Conservation (phyloP, 169 alveolate species). For the Plasmodium billcollinsi region DNA sequence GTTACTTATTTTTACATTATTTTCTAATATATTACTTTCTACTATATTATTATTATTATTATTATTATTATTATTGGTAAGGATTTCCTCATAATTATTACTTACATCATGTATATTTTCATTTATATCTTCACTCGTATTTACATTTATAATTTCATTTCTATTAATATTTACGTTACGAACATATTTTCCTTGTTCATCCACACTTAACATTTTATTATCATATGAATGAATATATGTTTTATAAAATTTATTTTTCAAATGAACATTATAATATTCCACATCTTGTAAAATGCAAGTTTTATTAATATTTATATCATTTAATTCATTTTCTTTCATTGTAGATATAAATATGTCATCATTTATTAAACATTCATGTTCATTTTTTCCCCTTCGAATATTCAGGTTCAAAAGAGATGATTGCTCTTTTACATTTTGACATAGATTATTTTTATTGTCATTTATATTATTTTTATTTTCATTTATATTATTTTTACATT, state of each 20-base stretch:
- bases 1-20: neutral
- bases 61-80: neutral
- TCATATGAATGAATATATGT: conserved; percentile 14
- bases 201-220: neutral
- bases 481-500: too few species aligned
- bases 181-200: neutral
- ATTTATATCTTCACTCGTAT: neutral
- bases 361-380: neutral
- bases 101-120: neutral
- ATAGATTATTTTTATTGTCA: too few species aligned
- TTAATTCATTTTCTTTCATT: neutral
- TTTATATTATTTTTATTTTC: too few species aligned
- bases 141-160: neutral
- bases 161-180: conserved; percentile 5
- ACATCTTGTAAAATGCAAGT: conserved; percentile 8
- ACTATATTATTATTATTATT: neutral
- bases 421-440: too few species aligned
- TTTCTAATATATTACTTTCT: too few species aligned
- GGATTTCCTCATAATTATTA: neutral
- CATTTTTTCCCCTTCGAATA: too few species aligned
- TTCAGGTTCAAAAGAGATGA: too few species aligned
- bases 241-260: conserved; percentile 20
- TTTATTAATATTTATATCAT: neutral
- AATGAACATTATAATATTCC: conserved; percentile 21
- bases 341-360: neutral